A percentile compares a stretch with the other conserved stretches of the same genome.
phyloP scores from a whole-genome alignment of 2,329 filamentous ascomycete genomes.

The Aotearoamyces nothofagi region DNA sequence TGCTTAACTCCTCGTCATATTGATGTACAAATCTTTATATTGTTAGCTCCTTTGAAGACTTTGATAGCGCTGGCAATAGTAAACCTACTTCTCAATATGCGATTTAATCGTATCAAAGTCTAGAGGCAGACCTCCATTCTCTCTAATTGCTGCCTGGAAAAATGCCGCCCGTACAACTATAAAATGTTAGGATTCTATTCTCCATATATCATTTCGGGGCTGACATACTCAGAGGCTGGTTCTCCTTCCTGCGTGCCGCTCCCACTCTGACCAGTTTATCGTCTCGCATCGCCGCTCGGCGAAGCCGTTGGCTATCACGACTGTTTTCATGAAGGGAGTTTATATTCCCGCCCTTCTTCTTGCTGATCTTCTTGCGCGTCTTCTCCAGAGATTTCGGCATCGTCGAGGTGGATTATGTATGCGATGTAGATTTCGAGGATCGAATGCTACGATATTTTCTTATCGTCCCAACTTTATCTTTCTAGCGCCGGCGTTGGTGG shows the following conservation, averaged over 20 bases:
- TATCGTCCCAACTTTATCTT: too few species aligned
- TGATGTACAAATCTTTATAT: conserved; percentile 44
- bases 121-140: conserved; percentile 33
- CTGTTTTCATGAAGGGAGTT: conserved; percentile 76
- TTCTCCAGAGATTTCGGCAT: conserved; percentile 74
- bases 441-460: too few species aligned
- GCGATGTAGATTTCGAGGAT: too few species aligned
- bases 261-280: conserved; percentile 65
- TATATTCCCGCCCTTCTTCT: conserved; percentile 65
- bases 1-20: conserved; percentile 54
- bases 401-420: too few species aligned
- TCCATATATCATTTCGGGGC: too few species aligned
- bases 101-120: conserved; percentile 40
- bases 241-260: conserved; percentile 54
- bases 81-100: conserved; percentile 42
- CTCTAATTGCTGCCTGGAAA: conserved; percentile 51
- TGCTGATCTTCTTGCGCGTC: conserved; percentile 75
- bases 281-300: conserved; percentile 66
- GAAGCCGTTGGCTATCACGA: conserved; percentile 68
- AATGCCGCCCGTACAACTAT: conserved; percentile 52
- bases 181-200: too few species aligned
- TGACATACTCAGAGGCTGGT: conserved; percentile 58
- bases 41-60: conserved; percentile 2
- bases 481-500: too few species aligned
- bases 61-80: conserved; percentile 18